Conservation (phyloP, 441 rosid species). For the Pelargonium fulgidum region DNA sequence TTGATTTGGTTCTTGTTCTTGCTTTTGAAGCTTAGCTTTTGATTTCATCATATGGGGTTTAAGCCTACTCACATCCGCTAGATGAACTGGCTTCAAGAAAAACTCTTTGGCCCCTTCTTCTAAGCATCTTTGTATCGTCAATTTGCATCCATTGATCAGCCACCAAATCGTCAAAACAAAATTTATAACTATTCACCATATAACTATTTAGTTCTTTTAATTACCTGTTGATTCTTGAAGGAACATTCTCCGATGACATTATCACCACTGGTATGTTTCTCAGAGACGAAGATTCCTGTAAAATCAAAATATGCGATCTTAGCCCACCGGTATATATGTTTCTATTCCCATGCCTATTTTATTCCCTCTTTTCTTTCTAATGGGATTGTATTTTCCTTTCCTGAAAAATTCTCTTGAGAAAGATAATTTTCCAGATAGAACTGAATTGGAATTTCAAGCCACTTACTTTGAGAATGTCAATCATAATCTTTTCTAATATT, state of each 20-base stretch:
- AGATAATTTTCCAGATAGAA: no score
- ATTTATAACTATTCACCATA: not conserved
- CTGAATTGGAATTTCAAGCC: no score
- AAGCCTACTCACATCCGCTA: conserved; percentile 47
- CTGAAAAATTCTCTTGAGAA: no score
- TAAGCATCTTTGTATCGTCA: conserved; percentile 36
- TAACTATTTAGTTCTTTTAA: not conserved
- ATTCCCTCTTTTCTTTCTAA: not conserved
- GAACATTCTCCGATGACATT: conserved; percentile 69
- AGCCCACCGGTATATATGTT: no score
- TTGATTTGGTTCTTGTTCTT: conserved; percentile 24
- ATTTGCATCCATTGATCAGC: not conserved
- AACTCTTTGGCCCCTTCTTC: conserved; percentile 73
- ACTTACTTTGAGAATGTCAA: no score
- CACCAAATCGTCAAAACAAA: not conserved
- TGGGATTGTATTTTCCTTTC: no score
- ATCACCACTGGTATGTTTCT: conserved; percentile 57
- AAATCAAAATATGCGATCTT: not conserved
- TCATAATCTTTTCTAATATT: no score
- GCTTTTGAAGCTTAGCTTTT: conserved; percentile 33
- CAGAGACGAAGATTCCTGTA: conserved; percentile 54
- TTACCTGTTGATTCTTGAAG: conserved; percentile 55
- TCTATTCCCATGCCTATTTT: not conserved
- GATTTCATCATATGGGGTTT: conserved; percentile 51
- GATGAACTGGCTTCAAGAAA: conserved; percentile 50